Conservation (phyloP, 148 eudicot species). For the Fallopia convolvulus region DNA sequence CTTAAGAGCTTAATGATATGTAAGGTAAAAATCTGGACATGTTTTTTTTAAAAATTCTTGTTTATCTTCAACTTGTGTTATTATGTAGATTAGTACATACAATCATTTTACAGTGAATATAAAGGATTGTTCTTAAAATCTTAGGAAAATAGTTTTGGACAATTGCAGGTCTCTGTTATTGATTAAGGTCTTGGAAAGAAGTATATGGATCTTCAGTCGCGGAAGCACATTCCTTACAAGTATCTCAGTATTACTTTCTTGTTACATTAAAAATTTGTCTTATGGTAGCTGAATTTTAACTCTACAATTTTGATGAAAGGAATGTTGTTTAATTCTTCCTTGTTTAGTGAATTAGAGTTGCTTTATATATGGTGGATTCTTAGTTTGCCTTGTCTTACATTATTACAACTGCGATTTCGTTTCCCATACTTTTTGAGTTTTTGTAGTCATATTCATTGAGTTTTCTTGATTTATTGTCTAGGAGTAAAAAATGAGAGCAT, state of each 20-base stretch:
- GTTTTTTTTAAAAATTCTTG: not conserved
- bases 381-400: no score
- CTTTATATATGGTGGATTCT: no score
- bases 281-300: not conserved
- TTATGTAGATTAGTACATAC: not conserved
- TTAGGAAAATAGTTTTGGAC: not conserved
- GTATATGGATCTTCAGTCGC: conserved; percentile 37
- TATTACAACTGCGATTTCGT: no score
- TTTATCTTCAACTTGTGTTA: not conserved
- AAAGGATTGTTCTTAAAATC: not conserved
- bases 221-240: conserved; percentile 33
- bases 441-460: no score
- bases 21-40: not conserved
- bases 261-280: not conserved
- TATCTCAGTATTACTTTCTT: not conserved
- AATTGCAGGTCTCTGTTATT: conserved; percentile 16
- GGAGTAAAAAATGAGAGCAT: no score
- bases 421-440: no score
- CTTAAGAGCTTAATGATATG: not conserved
- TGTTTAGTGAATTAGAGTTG: no score
- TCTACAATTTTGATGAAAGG: not conserved
- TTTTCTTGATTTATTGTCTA: no score
- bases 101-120: not conserved
- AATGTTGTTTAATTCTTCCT: not conserved
- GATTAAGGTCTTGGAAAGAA: conserved; percentile 41